Evolutionary conservation across 2,329 filamentous ascomycete genomes (phyloP).

Genomic region (Cladophialophora carrionii): DNA sequence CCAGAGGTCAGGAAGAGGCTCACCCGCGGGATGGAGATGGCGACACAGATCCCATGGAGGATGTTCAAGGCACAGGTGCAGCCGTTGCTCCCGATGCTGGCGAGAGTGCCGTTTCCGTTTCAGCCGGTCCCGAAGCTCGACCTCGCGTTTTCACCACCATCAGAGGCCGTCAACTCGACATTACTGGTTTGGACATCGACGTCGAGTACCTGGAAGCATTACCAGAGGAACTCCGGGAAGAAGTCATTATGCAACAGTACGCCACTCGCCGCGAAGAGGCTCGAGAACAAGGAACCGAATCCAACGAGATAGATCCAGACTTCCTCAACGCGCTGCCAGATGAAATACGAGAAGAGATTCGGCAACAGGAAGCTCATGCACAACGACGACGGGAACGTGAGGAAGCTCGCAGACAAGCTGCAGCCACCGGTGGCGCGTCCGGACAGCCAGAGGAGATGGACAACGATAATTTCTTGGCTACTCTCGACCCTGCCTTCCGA

Average conservation of each 20-base stretch:
- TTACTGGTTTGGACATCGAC: constrained; percentile 93
- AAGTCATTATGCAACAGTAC: constrained; percentile 90
- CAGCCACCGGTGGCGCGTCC: constrained; percentile 49
- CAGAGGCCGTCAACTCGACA: constrained; percentile 83
- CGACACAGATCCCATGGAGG: constrained; percentile 69
- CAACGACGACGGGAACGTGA: constrained; percentile 86
- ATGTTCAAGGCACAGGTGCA: constrained; percentile 63
- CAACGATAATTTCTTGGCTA: constrained; percentile 86
- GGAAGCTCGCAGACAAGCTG: constrained; percentile 67
- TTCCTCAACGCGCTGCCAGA: constrained; percentile 91
- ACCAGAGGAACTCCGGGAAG: constrained; percentile 94
- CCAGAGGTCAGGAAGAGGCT: constrained; percentile 34
- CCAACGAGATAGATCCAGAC: constrained; percentile 57
- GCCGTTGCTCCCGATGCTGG: constrained; percentile 42
- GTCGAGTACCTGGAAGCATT: constrained; percentile 92
- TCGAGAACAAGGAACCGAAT: constrained; percentile 62
- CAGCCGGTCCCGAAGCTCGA: constrained; percentile 52
- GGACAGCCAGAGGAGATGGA: constrained; percentile 81
- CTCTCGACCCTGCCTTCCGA: constrained; percentile 80
- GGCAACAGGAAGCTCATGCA: constrained; percentile 86
- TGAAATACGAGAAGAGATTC: constrained; percentile 85
- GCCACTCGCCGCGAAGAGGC: constrained; percentile 81
- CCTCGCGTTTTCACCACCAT: constrained; percentile 79
- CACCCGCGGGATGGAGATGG: constrained; percentile 37
- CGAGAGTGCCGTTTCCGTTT: constrained; percentile 41